A percentile compares a stretch with the other conserved stretches of the same genome.
phyloP scores from a whole-genome alignment of 768 basidiomycete species.

The Phaeotremella fagi region DNA sequence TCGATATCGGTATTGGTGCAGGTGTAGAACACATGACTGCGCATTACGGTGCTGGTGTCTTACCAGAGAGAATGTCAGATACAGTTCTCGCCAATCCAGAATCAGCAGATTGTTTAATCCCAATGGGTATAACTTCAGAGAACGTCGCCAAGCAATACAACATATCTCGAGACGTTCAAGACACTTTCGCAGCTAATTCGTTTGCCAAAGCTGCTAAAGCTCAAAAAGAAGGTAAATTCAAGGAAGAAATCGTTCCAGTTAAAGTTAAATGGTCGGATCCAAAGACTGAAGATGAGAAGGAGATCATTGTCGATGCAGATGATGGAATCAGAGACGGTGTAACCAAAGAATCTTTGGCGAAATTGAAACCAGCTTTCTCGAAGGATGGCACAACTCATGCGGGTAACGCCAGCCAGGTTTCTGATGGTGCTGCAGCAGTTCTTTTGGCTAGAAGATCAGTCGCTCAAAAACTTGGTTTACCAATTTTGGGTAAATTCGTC shows the following conservation, averaged over 20 bases:
- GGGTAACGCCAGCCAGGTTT: constrained; percentile 57
- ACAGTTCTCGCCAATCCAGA: constrained; percentile 59
- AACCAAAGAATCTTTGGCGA: constrained; percentile 67
- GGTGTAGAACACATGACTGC: constrained; percentile 52
- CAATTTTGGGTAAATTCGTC: constrained; percentile 78
- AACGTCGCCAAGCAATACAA: constrained; percentile 53
- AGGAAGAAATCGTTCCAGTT: constrained; percentile 83
- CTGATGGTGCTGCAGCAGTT: constrained; percentile 85
- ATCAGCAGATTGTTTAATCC: constrained; percentile 57
- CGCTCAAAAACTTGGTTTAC: constrained; percentile 70
- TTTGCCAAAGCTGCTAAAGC: constrained; percentile 72
- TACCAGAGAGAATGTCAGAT: constrained; percentile 51
- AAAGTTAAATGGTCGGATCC: constrained; percentile 55
- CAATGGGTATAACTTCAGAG: constrained; percentile 64
- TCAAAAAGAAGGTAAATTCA: constrained; percentile 65
- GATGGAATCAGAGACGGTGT: constrained; percentile 85
- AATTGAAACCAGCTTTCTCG: constrained; percentile 76
- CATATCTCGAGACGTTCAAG: constrained; percentile 74
- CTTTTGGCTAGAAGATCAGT: constrained; percentile 73
- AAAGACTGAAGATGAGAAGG: constrained; percentile 56
- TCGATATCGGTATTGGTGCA: constrained; percentile 77
- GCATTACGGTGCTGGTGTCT: constrained; percentile 50
- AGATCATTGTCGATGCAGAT: constrained; percentile 61
- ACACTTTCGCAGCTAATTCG: constrained; percentile 81
- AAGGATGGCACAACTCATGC: constrained; percentile 53